Evolutionary conservation across 2,329 filamentous ascomycete genomes (phyloP).

Genomic region (Hypoxylon sp.): DNA sequence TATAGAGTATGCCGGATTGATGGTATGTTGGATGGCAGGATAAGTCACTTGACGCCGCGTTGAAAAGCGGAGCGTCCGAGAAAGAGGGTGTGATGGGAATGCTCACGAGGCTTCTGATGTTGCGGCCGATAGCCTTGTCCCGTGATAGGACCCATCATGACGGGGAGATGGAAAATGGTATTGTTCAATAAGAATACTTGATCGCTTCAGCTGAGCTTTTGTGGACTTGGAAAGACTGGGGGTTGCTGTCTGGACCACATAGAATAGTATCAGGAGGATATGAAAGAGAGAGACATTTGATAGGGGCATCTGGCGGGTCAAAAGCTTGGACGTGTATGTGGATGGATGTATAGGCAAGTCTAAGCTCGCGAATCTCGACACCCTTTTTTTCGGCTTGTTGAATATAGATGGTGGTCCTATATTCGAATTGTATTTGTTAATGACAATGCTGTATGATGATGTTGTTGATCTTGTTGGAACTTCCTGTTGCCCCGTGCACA

Average conservation of each 20-base stretch:
- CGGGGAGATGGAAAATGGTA: background rate
- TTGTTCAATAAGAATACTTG: slow-evolving; percentile 2
- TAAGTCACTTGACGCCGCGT: slow-evolving; percentile 42
- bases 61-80: slow-evolving; percentile 32
- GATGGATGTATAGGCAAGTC: slow-evolving; percentile 4
- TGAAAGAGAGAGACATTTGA: background rate
- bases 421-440: slow-evolving; percentile 5
- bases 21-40: slow-evolving; percentile 30
- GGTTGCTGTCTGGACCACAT: background rate
- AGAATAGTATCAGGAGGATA: background rate
- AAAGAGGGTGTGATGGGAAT: slow-evolving; percentile 44
- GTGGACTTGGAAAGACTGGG: slow-evolving; percentile 1
- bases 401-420: slow-evolving; percentile 2
- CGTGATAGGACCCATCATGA: slow-evolving; percentile 31
- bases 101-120: slow-evolving; percentile 43
- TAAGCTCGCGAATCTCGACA: slow-evolving; percentile 6
- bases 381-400: background rate
- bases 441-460: slow-evolving; percentile 17
- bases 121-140: slow-evolving; percentile 35
- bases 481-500: slow-evolving; percentile 42
- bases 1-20: slow-evolving; percentile 19
- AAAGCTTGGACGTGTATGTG: slow-evolving; percentile 14
- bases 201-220: background rate
- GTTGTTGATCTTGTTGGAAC: slow-evolving; percentile 8
- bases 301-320: slow-evolving; percentile 5